These are phyloP conservation scores for Pichia eremophila DNA, from an alignment of 805 yeast species.

Conservation along the genomic window DNA sequence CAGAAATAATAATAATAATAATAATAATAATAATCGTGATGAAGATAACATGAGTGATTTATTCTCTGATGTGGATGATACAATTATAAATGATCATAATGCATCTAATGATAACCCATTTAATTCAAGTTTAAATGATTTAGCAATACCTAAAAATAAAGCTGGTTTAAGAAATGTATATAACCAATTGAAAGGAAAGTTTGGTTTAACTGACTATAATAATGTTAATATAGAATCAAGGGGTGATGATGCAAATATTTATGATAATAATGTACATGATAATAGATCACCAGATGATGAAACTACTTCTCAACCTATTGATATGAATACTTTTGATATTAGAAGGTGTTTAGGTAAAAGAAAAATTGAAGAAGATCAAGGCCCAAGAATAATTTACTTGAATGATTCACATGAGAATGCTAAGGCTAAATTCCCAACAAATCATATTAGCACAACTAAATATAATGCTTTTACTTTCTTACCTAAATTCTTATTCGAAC, in stretches of 20 bases:
- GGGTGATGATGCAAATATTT: conserved; percentile 3
- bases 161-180: conserved; percentile 24
- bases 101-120: background rate
- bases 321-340: conserved; percentile 20
- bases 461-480: conserved; percentile 87
- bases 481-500: conserved; percentile 93
- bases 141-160: conserved; percentile 7
- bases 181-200: conserved; percentile 19
- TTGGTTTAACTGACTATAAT: conserved; percentile 20
- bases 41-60: conserved; percentile 3
- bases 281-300: conserved; percentile 18
- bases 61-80: conserved; percentile 10
- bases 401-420: conserved; percentile 53
- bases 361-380: conserved; percentile 19
- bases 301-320: conserved; percentile 10
- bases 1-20: background rate
- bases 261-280: conserved; percentile 19
- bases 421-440: conserved; percentile 54
- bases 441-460: conserved; percentile 90
- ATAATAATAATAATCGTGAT: no score
- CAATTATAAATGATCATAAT: conserved; percentile 7
- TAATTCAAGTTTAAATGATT: conserved; percentile 3
- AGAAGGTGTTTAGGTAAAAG: conserved; percentile 17
- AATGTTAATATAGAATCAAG: conserved; percentile 12
- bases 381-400: conserved; percentile 58